Conservation (phyloP, 345 rosid species). For the Moringa oleifera region DNA sequence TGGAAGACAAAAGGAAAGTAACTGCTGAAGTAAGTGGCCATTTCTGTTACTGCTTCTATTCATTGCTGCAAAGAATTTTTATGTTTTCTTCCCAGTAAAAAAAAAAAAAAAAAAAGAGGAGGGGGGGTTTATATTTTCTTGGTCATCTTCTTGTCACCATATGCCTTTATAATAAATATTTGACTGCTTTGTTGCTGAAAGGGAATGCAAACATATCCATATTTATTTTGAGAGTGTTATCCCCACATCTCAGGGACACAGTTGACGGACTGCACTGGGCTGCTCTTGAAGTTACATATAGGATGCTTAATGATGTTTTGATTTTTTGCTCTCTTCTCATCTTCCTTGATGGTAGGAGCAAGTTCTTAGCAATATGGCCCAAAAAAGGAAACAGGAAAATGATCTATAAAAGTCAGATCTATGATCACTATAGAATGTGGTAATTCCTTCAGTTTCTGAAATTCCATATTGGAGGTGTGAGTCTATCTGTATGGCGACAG, state of each 20-base stretch:
- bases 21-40: conserved; percentile 40
- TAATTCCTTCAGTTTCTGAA: no score
- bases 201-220: not conserved
- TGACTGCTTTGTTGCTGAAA: not conserved
- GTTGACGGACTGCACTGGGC: no score
- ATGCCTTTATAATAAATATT: not conserved
- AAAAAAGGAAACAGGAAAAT: not conserved
- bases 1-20: conserved; percentile 53
- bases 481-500: no score
- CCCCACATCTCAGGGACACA: not conserved
- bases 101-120: no score
- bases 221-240: not conserved
- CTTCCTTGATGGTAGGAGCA: not conserved
- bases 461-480: no score
- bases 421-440: no score
- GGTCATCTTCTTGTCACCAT: not conserved
- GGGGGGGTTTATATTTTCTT: not conserved
- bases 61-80: not conserved
- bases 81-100: no score
- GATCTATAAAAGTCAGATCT: no score
- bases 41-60: conserved; percentile 4
- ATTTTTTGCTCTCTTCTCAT: not conserved
- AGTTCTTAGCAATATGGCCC: not conserved
- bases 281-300: not conserved
- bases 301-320: not conserved